Base-by-base conservation (phyloP, 1,139 yeast species). In the Geotrichum aggregatum region DNA sequence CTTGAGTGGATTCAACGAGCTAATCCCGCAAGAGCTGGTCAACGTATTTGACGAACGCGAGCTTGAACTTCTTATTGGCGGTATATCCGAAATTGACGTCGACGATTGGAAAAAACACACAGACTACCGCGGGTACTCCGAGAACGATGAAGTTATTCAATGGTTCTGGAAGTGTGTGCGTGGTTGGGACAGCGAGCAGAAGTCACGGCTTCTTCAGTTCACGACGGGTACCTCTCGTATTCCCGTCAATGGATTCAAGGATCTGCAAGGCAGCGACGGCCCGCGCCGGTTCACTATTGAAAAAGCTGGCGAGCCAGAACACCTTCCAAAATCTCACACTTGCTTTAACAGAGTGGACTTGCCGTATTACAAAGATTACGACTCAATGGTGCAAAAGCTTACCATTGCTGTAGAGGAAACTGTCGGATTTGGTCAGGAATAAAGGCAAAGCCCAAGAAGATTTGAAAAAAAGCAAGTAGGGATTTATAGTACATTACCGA, bases 61-160 rank as follows among this genome's bases (percentile, higher is more conserved):
- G 72, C 76, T 92, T 59, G 98, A 94, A 74, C 76, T 94, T 66
- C 79, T 92, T 67, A 94, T 92, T 71, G 98, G 98, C 68, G 99
- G 99, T 69, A 83, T 92, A 66, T 95, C 98, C 1, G 98, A 92
- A 66, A 92, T 92, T 64, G 98, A 92, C 70, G 86, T 89, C 56
- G 97, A 89, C 62, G 99, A 92, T 73, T 92, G 99, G 99, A 91
- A 89, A 73, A 91, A 89, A 70, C 97, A 92, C 70, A 92, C 98
- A 28, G 98, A 92, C 70, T 92, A 92, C 72, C 82, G 98, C 73
- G 98, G 98, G 7, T 92, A 91, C 72, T 94, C 89, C 67, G 98
- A 92, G 72, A 82, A 81, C 60, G 98, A 94, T 71, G 96, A 89
- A 72, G 96, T 89, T 52, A 84, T 92, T 60, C 95, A 89, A 74